phyloP scores from a whole-genome alignment of 2,329 filamentous ascomycete genomes.

The Cordyceps tenuipes region DNA sequence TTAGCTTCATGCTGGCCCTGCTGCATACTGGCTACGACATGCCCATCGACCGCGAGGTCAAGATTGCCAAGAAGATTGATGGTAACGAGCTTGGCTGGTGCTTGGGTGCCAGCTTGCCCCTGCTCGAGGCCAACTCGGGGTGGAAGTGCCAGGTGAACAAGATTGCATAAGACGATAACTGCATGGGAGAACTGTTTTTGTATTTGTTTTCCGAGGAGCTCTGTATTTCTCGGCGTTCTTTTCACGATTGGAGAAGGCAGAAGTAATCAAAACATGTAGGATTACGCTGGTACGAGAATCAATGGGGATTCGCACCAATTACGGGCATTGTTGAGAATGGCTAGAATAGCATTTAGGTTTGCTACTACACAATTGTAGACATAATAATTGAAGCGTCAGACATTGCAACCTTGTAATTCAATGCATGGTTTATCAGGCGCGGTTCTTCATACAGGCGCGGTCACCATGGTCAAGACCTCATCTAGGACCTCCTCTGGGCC shows the following conservation, averaged over 20 bases:
- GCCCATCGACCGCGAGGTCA: constrained; percentile 91
- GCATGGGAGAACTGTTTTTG: constrained; percentile 11
- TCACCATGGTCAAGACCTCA: constrained; percentile 51
- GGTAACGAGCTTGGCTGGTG: constrained; percentile 97
- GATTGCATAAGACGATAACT: constrained; percentile 42
- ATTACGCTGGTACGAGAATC: background rate
- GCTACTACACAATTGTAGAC: constrained; percentile 1
- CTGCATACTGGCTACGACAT: constrained; percentile 96
- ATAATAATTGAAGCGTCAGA: background rate
- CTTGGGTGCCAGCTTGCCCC: constrained; percentile 84
- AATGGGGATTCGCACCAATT: no score
- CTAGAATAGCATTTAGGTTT: background rate
- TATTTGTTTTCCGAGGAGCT: background rate
- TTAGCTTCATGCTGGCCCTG: constrained; percentile 93
- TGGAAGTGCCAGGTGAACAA: constrained; percentile 80
- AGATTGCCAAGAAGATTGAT: constrained; percentile 98
- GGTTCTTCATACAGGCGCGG: constrained; percentile 34
- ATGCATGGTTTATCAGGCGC: background rate
- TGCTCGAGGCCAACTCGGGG: constrained; percentile 72
- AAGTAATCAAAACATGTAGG: background rate
- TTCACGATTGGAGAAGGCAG: background rate
- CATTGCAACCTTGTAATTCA: background rate
- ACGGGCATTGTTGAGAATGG: background rate
- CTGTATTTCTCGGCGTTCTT: background rate
- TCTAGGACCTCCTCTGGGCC: constrained; percentile 55